A percentile compares a stretch with the other conserved stretches of the same genome.
Conservation (phyloP, 2,329 filamentous ascomycete species). For the Penicillium polonicum region DNA sequence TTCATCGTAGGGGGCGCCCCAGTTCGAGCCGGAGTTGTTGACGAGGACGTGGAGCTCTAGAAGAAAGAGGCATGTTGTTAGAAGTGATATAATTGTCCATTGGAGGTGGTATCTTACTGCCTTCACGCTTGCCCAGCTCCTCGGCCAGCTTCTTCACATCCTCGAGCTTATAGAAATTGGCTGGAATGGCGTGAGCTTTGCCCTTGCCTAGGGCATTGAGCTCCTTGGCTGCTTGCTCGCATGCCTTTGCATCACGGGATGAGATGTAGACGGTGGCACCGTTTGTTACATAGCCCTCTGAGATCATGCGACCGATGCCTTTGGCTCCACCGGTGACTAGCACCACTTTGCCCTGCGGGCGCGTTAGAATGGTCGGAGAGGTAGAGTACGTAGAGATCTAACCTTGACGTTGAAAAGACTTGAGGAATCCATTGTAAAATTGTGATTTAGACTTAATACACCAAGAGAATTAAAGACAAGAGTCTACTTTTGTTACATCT, state of each 20-base stretch:
- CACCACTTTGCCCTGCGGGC: slow-evolving; percentile 44
- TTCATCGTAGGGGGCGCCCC: slow-evolving; percentile 58
- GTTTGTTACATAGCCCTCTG: slow-evolving; percentile 54
- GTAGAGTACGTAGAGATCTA: slow-evolving; percentile 40
- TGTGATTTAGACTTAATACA: slow-evolving; percentile 2
- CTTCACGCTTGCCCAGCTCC: slow-evolving; percentile 49
- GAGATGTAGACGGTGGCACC: slow-evolving; percentile 55
- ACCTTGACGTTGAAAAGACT: slow-evolving; percentile 62
- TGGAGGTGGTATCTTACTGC: slow-evolving; percentile 57
- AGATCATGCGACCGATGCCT: slow-evolving; percentile 56
- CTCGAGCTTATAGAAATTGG: slow-evolving; percentile 53
- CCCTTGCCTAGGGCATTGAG: slow-evolving; percentile 54
- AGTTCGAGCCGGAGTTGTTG: slow-evolving; percentile 56
- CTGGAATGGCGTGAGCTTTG: slow-evolving; percentile 51
- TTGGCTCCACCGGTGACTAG: slow-evolving; percentile 54
- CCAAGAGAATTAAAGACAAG: background rate
- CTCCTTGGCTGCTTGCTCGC: slow-evolving; percentile 47
- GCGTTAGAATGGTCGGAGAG: slow-evolving; percentile 44
- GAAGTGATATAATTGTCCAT: background rate
- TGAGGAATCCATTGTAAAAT: slow-evolving; percentile 52
- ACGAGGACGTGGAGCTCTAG: slow-evolving; percentile 50
- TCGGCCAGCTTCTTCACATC: slow-evolving; percentile 50
- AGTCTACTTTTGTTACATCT: slow-evolving; percentile 9
- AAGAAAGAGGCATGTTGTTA: slow-evolving; percentile 7
- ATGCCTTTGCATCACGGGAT: slow-evolving; percentile 53